Evolutionary conservation across 352 stramenopile species (phyloP), one percentile per base, ranked within the genome.

Genomic region (Pseudoperonospora humuli): DNA sequence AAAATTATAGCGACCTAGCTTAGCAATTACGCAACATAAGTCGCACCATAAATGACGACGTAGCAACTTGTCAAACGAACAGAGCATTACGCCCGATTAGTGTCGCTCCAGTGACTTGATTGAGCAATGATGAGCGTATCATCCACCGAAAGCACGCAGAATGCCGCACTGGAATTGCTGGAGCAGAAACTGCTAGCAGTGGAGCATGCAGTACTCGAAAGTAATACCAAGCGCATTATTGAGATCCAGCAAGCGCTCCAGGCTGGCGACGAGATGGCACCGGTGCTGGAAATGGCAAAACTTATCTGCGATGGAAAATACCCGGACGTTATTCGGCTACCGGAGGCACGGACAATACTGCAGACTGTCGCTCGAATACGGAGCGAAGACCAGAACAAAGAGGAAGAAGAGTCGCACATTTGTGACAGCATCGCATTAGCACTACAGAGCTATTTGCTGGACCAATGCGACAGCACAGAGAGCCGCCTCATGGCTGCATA

Each of bases 141-240:
- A 9, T 53, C 54, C 15, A 70, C 80, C 54, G 63, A 65, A 29
- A 51, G 36, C 29, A 38, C 56, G 11, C 48, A 57, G 15, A 60
- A 82, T 21, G 60, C 62, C 14, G 54, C 64, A n/a, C 42, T 57
- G 19, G 56, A 77, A 25, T 25, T 71, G 5, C 18, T 80, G 5
- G 37, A 70, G 23, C 57, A 74, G 8, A 35, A 44, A 1, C 48
- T 82, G 11, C 54, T 82, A 8, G 41, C 33, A 20, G 43, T 76
- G 11, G 77, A 86, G 66, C 64, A 63, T 40, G 77, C 74, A 0
- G 54, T 83, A 31, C 43, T 90, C 24, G 60, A 86, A 47, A 84
- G 67, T 17, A 53, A 78, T 27, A 45, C 54, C 4, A 39, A 51
- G 14, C 57, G 50, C 15, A 52, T 79, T 7, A 6, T 32, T 3